A percentile compares a stretch with the other conserved stretches of the same genome.
Conservation (phyloP, 169 alveolate species). For the Cryptosporidium tyzzeri region DNA sequence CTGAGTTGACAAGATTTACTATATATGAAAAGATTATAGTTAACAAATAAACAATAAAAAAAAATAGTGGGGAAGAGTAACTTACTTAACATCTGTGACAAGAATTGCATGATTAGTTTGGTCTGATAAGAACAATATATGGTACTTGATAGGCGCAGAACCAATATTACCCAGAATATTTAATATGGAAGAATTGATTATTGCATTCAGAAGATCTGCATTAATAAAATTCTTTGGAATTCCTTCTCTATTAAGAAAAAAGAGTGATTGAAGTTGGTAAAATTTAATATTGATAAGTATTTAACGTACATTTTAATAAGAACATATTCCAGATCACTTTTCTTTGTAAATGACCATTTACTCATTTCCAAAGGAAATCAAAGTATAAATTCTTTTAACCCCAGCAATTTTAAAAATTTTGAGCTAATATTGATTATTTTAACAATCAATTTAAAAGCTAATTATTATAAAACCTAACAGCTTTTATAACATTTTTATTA, state of each 20-base stretch:
- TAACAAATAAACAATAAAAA: background rate
- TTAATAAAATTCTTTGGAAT: constrained; percentile 21
- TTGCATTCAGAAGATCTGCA: constrained; percentile 10
- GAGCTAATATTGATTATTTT: too few species aligned
- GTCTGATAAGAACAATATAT: constrained; percentile 31
- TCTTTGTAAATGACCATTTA: constrained; percentile 10
- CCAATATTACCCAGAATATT: constrained; percentile 52
- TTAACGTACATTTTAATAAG: constrained; percentile 47
- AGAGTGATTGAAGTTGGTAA: background rate
- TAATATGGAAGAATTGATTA: constrained; percentile 21
- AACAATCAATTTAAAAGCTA: background rate
- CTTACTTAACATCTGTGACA: constrained; percentile 47
- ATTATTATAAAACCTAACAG: background rate
- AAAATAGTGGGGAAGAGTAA: background rate
- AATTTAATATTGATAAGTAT: background rate
- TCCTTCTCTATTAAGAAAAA: constrained; percentile 34
- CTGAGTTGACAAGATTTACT: constrained; percentile 59
- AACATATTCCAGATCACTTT: constrained; percentile 21
- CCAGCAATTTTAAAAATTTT: too few species aligned
- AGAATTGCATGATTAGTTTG: constrained; percentile 28
- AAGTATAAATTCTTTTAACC: background rate
- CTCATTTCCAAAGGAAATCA: background rate
- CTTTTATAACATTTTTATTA: too few species aligned
- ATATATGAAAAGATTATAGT: background rate
- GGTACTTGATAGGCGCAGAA: constrained; percentile 32